Evolutionary conservation across 148 eudicot genomes (phyloP).

Genomic region (Spergularia bocconei): DNA sequence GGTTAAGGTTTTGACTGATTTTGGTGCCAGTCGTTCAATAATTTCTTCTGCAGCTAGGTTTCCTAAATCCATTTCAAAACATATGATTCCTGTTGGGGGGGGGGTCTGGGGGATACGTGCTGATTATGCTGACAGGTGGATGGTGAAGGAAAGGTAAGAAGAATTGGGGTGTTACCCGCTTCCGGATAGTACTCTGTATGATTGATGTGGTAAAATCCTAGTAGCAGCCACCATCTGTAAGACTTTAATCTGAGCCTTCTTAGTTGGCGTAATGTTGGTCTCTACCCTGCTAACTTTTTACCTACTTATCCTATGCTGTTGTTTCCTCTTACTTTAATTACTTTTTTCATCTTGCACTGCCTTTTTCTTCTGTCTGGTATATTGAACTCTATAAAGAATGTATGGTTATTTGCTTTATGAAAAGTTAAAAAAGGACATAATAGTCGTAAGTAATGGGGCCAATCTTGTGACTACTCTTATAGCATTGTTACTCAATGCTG

Average conservation of each 20-base stretch:
- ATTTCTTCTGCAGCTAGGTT: neutral
- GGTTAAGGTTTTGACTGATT: neutral
- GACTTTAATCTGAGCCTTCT: neutral
- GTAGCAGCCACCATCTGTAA: neutral
- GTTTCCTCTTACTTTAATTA: too few species aligned
- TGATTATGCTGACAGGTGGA: neutral
- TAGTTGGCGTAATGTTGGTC: neutral
- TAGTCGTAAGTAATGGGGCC: too few species aligned
- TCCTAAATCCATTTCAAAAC: neutral
- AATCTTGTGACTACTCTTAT: neutral
- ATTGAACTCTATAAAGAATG: too few species aligned
- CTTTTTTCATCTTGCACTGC: too few species aligned
- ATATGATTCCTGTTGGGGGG: neutral
- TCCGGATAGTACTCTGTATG: neutral
- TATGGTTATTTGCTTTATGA: too few species aligned
- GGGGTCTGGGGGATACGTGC: too few species aligned
- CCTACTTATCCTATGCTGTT: too few species aligned
- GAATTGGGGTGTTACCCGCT: neutral
- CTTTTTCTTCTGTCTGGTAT: too few species aligned
- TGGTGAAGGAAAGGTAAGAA: neutral
- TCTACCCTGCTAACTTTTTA: neutral
- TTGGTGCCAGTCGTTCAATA: neutral
- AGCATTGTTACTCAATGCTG: neutral
- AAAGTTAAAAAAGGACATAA: too few species aligned
- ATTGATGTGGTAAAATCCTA: neutral